These are phyloP conservation scores for Diaporthe citrichinensis DNA, from an alignment of 2,329 filamentous ascomycete species.

Conservation along the genomic window DNA sequence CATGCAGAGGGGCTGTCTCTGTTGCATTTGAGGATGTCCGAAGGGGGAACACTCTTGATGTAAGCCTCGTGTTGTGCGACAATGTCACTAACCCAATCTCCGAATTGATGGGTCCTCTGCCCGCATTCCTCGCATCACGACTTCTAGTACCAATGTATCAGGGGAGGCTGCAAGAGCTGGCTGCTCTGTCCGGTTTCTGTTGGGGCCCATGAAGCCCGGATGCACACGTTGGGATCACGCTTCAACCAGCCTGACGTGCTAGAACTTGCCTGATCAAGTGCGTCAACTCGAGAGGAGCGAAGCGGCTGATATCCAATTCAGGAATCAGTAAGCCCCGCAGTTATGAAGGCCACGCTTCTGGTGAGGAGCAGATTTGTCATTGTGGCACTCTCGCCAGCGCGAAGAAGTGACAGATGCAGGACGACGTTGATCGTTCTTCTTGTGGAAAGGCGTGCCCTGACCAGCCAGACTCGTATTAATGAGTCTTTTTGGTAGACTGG, in stretches of 20 bases:
- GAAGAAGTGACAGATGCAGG: neutral
- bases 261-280: neutral
- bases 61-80: neutral
- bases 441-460: neutral
- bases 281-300: too few relatives aligned
- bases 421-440: neutral
- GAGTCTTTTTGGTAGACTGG: neutral
- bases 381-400: neutral
- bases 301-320: too few relatives aligned
- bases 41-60: neutral
- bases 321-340: neutral
- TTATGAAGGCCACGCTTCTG: neutral
- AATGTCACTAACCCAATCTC: neutral
- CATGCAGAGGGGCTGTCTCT: neutral
- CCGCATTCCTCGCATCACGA: neutral
- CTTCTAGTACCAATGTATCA: neutral
- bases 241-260: too few relatives aligned
- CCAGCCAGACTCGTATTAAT: neutral
- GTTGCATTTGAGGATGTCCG: slow-evolving; percentile 6
- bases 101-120: neutral
- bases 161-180: neutral
- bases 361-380: too few relatives aligned
- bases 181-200: neutral
- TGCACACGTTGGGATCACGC: neutral
- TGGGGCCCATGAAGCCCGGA: neutral